Conservation (phyloP, 192 early-diverging fungal species). For the Haplosporangium gracile region DNA sequence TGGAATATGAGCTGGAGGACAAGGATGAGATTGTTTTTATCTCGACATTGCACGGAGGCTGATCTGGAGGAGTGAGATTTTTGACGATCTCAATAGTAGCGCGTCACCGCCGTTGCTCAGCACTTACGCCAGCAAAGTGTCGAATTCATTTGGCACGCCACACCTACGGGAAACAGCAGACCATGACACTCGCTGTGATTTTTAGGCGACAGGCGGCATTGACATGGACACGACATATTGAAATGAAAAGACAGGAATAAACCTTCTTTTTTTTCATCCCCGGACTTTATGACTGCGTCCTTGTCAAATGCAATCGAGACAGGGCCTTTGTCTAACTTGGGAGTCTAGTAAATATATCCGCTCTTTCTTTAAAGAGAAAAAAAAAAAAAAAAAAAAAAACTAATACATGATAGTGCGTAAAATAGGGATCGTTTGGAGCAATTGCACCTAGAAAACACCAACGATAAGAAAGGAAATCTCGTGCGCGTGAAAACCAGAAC, state of each 20-base stretch:
- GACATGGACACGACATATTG: not conserved
- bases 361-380: too few relatives aligned
- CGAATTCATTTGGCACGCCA: not conserved
- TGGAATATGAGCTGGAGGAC: slow-evolving; percentile 84
- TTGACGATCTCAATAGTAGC: not conserved
- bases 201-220: not conserved
- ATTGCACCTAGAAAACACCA: not conserved
- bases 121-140: not conserved
- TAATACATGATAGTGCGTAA: too few relatives aligned
- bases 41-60: slow-evolving; percentile 98
- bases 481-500: not conserved
- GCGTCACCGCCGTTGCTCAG: not conserved
- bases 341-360: too few relatives aligned
- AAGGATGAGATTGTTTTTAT: slow-evolving; percentile 93
- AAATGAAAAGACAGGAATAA: not conserved
- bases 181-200: not conserved
- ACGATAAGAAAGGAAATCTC: not conserved
- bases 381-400: too few relatives aligned
- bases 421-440: too few relatives aligned
- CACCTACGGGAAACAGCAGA: not conserved
- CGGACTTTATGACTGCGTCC: not conserved
- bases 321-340: not conserved
- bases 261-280: not conserved
- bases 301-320: not conserved
- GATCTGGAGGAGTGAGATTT: slow-evolving; percentile 17